Conservation (phyloP, 495 filamentous ascomycete species). For the Lineolata rhizophorae region DNA sequence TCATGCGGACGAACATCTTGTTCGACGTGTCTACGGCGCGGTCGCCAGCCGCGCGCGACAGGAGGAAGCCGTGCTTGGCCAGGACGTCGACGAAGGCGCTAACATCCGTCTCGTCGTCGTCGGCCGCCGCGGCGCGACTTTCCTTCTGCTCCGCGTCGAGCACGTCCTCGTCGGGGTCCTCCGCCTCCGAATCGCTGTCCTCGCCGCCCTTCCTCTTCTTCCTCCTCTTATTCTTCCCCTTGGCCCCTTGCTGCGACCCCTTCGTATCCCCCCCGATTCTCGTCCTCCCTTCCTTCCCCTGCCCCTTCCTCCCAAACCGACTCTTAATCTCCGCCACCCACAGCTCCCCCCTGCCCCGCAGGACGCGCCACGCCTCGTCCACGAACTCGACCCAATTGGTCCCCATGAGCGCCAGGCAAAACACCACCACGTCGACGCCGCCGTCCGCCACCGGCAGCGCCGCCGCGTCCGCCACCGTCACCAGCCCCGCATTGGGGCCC, state of each 20-base stretch:
- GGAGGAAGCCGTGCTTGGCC: conserved; percentile 50
- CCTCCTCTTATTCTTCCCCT: conserved; percentile 27
- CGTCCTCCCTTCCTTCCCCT: no score
- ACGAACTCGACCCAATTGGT: conserved; percentile 94
- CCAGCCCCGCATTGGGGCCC: conserved; percentile 29
- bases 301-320: conserved; percentile 41
- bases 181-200: conserved; percentile 21
- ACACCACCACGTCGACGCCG: conserved; percentile 64
- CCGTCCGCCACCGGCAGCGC: conserved; percentile 51
- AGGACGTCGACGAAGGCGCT: conserved; percentile 75
- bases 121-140: conserved; percentile 25
- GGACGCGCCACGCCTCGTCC: conserved; percentile 77
- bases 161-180: conserved; percentile 24
- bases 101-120: conserved; percentile 60
- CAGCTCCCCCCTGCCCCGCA: conserved; percentile 80
- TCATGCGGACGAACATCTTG: conserved; percentile 97
- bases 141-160: conserved; percentile 27
- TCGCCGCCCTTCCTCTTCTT: conserved; percentile 23
- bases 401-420: conserved; percentile 94
- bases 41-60: conserved; percentile 30
- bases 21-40: conserved; percentile 59
- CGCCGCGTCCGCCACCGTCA: conserved; percentile 76
- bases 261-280: background rate
- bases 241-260: conserved; percentile 19
- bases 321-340: conserved; percentile 96